Evolutionary conservation across 345 rosid species (phyloP), one percentile per base, ranked within the genome.

Genomic region (Linum usitatissimum): DNA sequence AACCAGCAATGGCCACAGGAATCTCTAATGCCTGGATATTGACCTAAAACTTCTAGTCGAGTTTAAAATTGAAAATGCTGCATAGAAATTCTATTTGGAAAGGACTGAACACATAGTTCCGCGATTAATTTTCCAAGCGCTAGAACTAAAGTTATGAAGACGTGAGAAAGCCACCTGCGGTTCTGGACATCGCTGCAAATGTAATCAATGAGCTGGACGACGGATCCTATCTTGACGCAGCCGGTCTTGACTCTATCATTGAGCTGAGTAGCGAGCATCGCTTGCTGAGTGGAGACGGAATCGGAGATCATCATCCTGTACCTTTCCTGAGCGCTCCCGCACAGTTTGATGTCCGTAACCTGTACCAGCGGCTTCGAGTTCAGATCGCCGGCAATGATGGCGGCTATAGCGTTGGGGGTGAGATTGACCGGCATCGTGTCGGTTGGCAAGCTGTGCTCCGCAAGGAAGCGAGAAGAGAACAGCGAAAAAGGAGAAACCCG

Each of bases 261-360:
- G 54, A 91, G 90, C 83, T 84, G 91, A 73, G 83, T 81, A 0
- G 91, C 90, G 10, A 88, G 80, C 90, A 88, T 86, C 61, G 91
- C 91, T 57, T 84, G 83, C 76, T 91, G 91, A 72, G 87, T 70
- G 19, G 70, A 67, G 55, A 71, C 72, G 55, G 88, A 82, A 64
- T 91, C 91, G 12, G 94, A 91, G 30, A 86, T 73, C 30, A 84
- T 75, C 53, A 91, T 68, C 53, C 91, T 85, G 73, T 79, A 86
- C 72, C 96, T 75, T 84, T 84, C 91, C 77, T 78, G 96, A 45
- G 71, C 73, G 67, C 67, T 75, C 17, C 83, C 87, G 20, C 83
- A 78, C 73, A 68, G 72, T 74, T 79, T 84, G 66, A 88, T 72
- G 70, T 91, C 94, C 59, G 86, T 17, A 55, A 88, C 87, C 75